Evolutionary conservation across 768 basidiomycete species (phyloP), one percentile per base, ranked within the genome.

Genomic region (Neoboletus magnificus): DNA sequence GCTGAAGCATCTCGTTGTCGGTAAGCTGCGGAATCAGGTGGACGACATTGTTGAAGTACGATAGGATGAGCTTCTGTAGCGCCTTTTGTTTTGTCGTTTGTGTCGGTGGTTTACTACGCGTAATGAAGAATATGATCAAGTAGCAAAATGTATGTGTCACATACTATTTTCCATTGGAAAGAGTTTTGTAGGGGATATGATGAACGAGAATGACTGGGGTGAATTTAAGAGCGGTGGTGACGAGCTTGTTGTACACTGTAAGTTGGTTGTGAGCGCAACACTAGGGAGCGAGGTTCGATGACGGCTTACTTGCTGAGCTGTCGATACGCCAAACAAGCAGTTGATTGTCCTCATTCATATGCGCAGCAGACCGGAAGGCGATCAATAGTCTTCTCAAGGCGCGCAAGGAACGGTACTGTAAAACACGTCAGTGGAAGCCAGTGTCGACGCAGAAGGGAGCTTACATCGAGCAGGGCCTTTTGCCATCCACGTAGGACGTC

Each of bases 181-280:
- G 78, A 2, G 82, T 85, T 74, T 93, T 96, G 76, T 85, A 93
- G 0, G 96, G 95, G 35, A 90, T 77, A 62, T 98, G 95, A 65
- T 95, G 86, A 47, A 82, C 79, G 18, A 99, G 79, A 9, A 98
- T 80, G 39, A 98, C 80, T 2, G 97, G 95, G 0, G 95, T 95
- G 72, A 91, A 99, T 65, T 84, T 85, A 27, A 99, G 77, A 2
- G 93, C 75, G 1, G 95, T 96, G 12, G 82, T 82, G 42, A 99
- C 78, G 22, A 98, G 80, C 74, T 98, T 97, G 76, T 87, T 88
- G 75, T 95, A 98, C n/a, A 98, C 94, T 96, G 36, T 18, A 30
- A 20, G 42, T 15, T 1, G 5, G 12, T 18, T 8, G 27, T 64
- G 15, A 59, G 58, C n/a, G 29, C 1, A 0, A 35, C 25, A 5